phyloP scores from a whole-genome alignment of 2,329 filamentous ascomycete species.

The Nothophaeocryptopus gaeumannii region DNA sequence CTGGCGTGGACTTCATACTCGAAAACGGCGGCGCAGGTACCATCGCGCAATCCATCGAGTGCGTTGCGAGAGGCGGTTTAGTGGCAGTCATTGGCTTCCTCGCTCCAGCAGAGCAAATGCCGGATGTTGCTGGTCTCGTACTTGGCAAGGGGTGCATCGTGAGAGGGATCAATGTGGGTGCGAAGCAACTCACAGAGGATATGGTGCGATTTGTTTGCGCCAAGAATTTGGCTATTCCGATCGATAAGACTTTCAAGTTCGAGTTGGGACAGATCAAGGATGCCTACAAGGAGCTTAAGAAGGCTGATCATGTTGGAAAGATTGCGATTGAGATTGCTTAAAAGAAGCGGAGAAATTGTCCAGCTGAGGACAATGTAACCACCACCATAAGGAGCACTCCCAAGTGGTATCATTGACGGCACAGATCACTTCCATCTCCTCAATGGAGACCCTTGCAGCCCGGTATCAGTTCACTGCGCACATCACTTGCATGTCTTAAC shows the following conservation, averaged over 20 bases:
- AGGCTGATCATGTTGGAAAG: slow-evolving; percentile 35
- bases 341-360: too few relatives aligned
- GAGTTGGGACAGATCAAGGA: slow-evolving; percentile 28
- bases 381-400: too few relatives aligned
- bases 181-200: slow-evolving; percentile 46
- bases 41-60: slow-evolving; percentile 13
- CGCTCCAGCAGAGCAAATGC: slow-evolving; percentile 12
- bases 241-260: slow-evolving; percentile 40
- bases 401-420: too few relatives aligned
- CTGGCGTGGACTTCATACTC: slow-evolving; percentile 47
- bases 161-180: slow-evolving; percentile 23
- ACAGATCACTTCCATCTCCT: too few relatives aligned
- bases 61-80: slow-evolving; percentile 33
- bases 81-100: slow-evolving; percentile 20
- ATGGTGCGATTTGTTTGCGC: slow-evolving; percentile 40
- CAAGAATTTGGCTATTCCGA: slow-evolving; percentile 33
- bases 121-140: slow-evolving; percentile 13
- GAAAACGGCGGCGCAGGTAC: slow-evolving; percentile 44
- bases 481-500: too few relatives aligned
- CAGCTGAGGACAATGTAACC: too few relatives aligned
- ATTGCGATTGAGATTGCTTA: slow-evolving; percentile 22
- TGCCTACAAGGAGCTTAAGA: slow-evolving; percentile 32
- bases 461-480: too few relatives aligned
- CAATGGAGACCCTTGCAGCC: too few relatives aligned
- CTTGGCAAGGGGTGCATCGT: slow-evolving; percentile 15